A percentile compares a stretch with the other conserved stretches of the same genome.
These are phyloP conservation scores for Saturnispora sekii DNA, from an alignment of 805 yeast genomes.

Conservation along the genomic window DNA sequence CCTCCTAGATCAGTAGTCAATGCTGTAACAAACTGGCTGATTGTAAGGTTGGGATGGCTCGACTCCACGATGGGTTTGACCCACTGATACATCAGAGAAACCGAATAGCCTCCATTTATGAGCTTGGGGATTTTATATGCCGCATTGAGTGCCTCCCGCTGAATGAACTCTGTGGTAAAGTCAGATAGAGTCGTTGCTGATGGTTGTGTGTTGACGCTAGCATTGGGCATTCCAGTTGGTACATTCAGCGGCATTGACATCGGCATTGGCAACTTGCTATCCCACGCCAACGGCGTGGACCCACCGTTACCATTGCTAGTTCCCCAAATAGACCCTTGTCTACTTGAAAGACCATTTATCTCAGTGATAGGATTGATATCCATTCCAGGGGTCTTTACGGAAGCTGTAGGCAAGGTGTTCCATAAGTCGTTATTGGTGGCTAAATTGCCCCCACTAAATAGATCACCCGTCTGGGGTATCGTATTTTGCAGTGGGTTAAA, in stretches of 20 bases:
- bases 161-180: conserved; percentile 20
- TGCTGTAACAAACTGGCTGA: conserved; percentile 18
- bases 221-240: not conserved
- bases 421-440: conserved; percentile 1
- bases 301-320: not conserved
- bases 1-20: conserved; percentile 26
- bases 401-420: not conserved
- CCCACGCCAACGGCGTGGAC: not conserved
- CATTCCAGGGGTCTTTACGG: not conserved
- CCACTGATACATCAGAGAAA: conserved; percentile 20
- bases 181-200: not conserved
- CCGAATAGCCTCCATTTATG: conserved; percentile 14
- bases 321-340: conserved; percentile 6
- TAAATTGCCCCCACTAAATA: not conserved
- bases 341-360: not conserved
- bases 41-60: conserved; percentile 27
- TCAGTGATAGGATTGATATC: not conserved
- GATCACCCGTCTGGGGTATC: not conserved
- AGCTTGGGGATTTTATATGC: conserved; percentile 26
- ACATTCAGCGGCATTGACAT: not conserved
- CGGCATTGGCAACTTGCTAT: not conserved
- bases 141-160: conserved; percentile 33
- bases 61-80: conserved; percentile 30
- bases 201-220: not conserved
- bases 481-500: not conserved